phyloP scores from a whole-genome alignment of 306 rosid genomes.

The Gastrolobium villosum region DNA sequence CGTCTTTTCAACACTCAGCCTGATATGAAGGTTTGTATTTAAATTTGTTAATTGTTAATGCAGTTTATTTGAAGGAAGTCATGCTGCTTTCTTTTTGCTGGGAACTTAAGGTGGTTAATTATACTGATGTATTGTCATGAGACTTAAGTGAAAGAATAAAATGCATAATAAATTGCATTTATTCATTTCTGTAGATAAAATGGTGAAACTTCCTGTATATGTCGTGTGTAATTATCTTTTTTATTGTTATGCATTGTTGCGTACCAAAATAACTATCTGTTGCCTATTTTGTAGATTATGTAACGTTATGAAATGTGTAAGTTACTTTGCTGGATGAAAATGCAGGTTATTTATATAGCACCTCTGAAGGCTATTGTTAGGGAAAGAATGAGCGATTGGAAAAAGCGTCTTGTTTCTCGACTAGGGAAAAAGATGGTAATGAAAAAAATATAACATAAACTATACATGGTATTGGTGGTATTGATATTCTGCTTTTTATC shows the following conservation, averaged over 20 bases:
- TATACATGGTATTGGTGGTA: constrained; percentile 39
- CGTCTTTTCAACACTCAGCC: constrained; percentile 91
- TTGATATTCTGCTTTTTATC: constrained; percentile 44
- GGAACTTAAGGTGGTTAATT: constrained; percentile 24
- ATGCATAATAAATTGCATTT: background rate
- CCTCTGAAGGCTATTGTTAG: constrained; percentile 98
- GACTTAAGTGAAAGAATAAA: constrained; percentile 10
- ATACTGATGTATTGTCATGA: constrained; percentile 6
- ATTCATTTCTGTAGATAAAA: constrained; percentile 26
- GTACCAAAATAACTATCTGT: constrained; percentile 14
- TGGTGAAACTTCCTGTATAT: constrained; percentile 8
- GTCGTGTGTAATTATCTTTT: background rate
- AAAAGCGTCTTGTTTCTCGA: constrained; percentile 79
- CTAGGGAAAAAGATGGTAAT: constrained; percentile 87
- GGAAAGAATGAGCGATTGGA: constrained; percentile 98
- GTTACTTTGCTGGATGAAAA: constrained; percentile 7
- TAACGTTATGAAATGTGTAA: background rate
- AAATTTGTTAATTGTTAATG: constrained; percentile 15
- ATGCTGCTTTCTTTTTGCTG: constrained; percentile 36
- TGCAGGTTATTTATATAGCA: constrained; percentile 96
- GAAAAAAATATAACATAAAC: constrained; percentile 8
- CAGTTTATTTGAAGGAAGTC: constrained; percentile 18
- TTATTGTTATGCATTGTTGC: constrained; percentile 11
- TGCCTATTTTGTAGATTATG: constrained; percentile 38
- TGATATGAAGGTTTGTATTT: constrained; percentile 87